Base-by-base conservation (phyloP, 2,329 filamentous ascomycete species). In the Fusarium floridanum region DNA sequence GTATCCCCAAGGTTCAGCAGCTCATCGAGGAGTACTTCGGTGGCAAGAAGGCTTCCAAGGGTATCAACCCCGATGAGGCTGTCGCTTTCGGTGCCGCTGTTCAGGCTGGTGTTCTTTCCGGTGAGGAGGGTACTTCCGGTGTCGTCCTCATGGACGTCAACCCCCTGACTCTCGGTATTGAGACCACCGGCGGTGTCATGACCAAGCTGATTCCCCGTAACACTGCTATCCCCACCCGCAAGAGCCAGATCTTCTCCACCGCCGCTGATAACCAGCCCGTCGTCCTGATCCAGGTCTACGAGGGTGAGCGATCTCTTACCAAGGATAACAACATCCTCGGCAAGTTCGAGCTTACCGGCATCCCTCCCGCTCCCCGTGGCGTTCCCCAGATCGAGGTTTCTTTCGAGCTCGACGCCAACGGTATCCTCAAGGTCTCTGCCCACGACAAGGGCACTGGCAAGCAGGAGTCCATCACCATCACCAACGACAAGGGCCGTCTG, bases 21-120 rank as follows among this genome's bases (percentile, higher is more conserved):
- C 92, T 98, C 83, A 94, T 98, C 77, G 95, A 98, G 89, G 95
- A 98, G 86, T 98, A 91, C 91, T 98, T 98, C 84, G 88, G 83
- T 80, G 93, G 95, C 85, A 98, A 98, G 94, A 95, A 97, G 90
- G 95, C 95, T 80, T 95, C 93, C 91, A 98, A 98, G 94, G 95
- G 95, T 87, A 98, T 99, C 85, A 98, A 98, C 91, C 97, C 97
- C 80, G 97, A 99, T 83, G 97, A 98, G 90, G 97, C 97, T 87
- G 97, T 98, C 79, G 97, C 97, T 82, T 98, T 95, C 84, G 97
- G 97, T 87, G 97, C 97, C 75, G 96, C 97, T 79, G 95, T 98
- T 79, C 97, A 99, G 88, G 97, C 93, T 87, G 96, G 95, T 93
- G 92, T 98, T 82, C 90, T 99, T 73, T 93, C 95, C 79, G 95